A percentile compares a stretch with the other conserved stretches of the same genome.
Conservation (phyloP, 2,329 filamentous ascomycete species). For the Fusarium chuoi region DNA sequence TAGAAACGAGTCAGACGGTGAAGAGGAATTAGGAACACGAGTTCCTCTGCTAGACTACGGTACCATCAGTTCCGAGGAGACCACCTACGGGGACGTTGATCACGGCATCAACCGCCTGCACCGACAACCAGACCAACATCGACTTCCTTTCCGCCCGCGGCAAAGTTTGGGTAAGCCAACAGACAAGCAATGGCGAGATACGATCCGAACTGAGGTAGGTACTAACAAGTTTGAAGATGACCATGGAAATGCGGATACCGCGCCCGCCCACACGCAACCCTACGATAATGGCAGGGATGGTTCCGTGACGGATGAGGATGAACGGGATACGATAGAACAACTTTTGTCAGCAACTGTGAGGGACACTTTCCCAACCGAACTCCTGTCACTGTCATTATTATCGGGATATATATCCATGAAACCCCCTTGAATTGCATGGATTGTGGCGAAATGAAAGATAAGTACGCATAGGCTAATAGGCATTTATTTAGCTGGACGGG, state of each 20-base stretch:
- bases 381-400: not conserved
- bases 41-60: not conserved
- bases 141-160: not conserved
- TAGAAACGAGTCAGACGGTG: not conserved
- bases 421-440: not conserved
- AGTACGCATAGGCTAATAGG: slow-evolving; percentile 1
- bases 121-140: not conserved
- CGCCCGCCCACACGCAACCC: not conserved
- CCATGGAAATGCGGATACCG: not conserved
- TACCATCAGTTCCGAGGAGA: not conserved
- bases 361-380: not conserved
- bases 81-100: not conserved
- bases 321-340: not conserved
- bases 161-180: not conserved
- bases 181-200: too few relatives aligned
- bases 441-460: not conserved
- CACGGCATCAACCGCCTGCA: not conserved
- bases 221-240: not conserved
- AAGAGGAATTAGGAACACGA: not conserved
- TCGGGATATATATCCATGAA: not conserved
- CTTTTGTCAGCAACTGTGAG: slow-evolving; percentile 11
- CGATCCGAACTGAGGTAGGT: not conserved
- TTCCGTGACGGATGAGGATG: not conserved
- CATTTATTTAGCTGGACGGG: not conserved
- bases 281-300: not conserved